Percentiles rank a stretch among this genome's conserved stretches.
Conservation (phyloP, 2,329 filamentous ascomycete species). For the Sclerotinia borealis region DNA sequence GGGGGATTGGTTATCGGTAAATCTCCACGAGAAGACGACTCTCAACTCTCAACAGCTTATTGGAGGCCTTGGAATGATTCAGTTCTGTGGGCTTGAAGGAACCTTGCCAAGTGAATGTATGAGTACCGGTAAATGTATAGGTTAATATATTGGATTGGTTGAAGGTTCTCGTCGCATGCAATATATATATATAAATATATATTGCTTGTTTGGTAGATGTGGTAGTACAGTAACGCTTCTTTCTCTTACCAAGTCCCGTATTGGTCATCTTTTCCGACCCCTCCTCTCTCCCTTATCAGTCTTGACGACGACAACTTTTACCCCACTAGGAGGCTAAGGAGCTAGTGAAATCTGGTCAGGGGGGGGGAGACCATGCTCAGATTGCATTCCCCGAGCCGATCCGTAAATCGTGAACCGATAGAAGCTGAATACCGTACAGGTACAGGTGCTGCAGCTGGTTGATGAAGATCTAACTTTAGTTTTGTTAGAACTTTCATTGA, state of each 20-base stretch:
- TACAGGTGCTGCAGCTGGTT: no score
- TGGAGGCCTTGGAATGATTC: background rate
- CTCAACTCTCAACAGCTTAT: background rate
- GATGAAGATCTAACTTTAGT: background rate
- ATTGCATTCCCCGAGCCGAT: constrained; percentile 1
- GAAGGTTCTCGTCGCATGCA: constrained; percentile 10
- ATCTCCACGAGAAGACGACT: background rate
- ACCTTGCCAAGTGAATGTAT: background rate
- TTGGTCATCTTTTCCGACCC: constrained; percentile 1
- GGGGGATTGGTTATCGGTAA: background rate
- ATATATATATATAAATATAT: background rate
- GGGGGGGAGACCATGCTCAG: background rate
- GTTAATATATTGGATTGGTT: background rate
- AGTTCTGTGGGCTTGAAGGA: background rate
- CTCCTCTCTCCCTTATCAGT: constrained; percentile 8
- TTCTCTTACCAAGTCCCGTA: background rate
- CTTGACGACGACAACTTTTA: background rate
- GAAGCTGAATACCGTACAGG: background rate
- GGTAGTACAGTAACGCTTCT: constrained; percentile 9
- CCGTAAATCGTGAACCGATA: background rate
- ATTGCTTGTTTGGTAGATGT: background rate
- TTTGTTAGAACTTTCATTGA: background rate
- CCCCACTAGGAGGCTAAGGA: background rate
- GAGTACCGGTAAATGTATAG: no score
- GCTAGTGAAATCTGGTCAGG: background rate